These are phyloP conservation scores for Epichloe hybrida DNA, from an alignment of 2,329 filamentous ascomycete species.

Conservation along the genomic window DNA sequence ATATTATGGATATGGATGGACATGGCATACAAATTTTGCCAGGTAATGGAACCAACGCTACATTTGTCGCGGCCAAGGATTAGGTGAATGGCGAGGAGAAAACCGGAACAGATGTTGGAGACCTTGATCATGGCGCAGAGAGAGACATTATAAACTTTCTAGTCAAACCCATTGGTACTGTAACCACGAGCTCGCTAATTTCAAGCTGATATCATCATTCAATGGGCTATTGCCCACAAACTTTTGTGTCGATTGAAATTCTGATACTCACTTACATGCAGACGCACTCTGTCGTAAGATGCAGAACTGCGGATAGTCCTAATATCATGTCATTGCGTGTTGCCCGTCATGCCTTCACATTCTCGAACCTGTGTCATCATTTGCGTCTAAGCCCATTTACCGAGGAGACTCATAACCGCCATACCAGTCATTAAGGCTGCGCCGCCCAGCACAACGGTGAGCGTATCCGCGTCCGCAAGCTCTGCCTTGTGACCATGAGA, in stretches of 20 bases:
- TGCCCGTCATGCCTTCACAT: background rate
- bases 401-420: constrained; percentile 56
- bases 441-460: constrained; percentile 36
- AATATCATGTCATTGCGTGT: background rate
- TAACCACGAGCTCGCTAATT: background rate
- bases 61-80: background rate
- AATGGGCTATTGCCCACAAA: background rate
- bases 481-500: constrained; percentile 28
- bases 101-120: background rate
- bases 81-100: background rate
- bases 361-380: background rate
- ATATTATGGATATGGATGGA: constrained; percentile 18
- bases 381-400: constrained; percentile 52
- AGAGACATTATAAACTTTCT: background rate
- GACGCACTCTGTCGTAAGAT: background rate
- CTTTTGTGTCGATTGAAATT: background rate
- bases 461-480: constrained; percentile 35
- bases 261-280: background rate
- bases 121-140: background rate
- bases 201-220: background rate
- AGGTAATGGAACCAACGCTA: constrained; percentile 16
- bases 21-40: constrained; percentile 22
- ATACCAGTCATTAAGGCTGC: constrained; percentile 46
- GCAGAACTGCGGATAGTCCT: background rate
- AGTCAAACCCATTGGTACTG: background rate